phyloP scores from a whole-genome alignment of 768 basidiomycete genomes.

The Boletus tomentosulus region DNA sequence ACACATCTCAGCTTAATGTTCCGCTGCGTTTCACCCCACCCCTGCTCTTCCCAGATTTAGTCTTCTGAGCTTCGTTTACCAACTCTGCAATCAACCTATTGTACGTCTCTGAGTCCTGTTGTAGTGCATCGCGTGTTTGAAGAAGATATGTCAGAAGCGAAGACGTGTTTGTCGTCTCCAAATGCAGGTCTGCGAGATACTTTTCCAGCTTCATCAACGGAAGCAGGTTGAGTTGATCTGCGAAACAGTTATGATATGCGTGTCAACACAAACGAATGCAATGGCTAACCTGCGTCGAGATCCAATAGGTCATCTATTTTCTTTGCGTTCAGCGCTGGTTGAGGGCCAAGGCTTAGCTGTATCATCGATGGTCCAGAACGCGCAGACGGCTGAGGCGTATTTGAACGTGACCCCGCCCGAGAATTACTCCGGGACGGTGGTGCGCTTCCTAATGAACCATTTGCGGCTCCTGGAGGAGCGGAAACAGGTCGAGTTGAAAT shows the following conservation, averaged over 20 bases:
- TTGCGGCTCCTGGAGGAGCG: conserved; percentile 64
- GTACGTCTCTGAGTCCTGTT: conserved; percentile 86
- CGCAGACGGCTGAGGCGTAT: conserved; percentile 41
- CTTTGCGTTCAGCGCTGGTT: conserved; percentile 65
- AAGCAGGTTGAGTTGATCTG: conserved; percentile 71
- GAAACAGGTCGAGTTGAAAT: conserved; percentile 82
- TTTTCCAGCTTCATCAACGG: conserved; percentile 64
- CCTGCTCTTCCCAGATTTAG: conserved; percentile 61
- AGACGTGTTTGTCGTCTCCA: conserved; percentile 73
- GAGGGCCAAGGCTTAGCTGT: conserved; percentile 62
- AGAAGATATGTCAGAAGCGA: conserved; percentile 74
- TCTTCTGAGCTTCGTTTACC: conserved; percentile 87
- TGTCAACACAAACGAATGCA: neutral
- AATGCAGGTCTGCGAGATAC: conserved; percentile 61
- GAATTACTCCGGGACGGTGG: conserved; percentile 40
- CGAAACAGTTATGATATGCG: conserved; percentile 4
- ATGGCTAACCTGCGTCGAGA: conserved; percentile 59
- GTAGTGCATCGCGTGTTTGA: conserved; percentile 74
- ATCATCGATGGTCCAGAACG: conserved; percentile 29
- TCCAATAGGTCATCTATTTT: conserved; percentile 65
- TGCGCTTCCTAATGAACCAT: conserved; percentile 28
- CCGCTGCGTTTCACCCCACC: conserved; percentile 46
- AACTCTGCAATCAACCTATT: conserved; percentile 89
- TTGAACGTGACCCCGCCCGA: conserved; percentile 47
- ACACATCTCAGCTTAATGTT: conserved; percentile 33